These are phyloP conservation scores for Pleurotus cornucopiae DNA, from an alignment of 768 basidiomycete genomes.

Conservation along the genomic window DNA sequence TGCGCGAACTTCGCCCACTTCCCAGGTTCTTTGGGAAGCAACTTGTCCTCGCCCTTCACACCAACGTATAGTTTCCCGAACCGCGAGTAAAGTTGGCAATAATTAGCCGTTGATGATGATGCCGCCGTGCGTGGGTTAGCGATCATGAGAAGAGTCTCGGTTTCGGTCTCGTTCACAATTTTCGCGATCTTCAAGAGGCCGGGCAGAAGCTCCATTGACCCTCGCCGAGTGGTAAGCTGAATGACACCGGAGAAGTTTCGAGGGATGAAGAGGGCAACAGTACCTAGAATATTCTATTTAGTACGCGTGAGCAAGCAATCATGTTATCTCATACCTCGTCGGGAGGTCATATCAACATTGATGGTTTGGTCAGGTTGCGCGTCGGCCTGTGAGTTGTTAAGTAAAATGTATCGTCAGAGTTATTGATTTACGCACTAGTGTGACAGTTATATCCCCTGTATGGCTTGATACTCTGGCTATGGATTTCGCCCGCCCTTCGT, in stretches of 20 bases:
- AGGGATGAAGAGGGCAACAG: conserved; percentile 23
- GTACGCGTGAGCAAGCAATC: neutral
- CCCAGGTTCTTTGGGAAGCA: conserved; percentile 22
- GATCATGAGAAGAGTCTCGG: conserved; percentile 34
- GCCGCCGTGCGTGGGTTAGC: conserved; percentile 19
- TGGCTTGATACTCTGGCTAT: conserved; percentile 31
- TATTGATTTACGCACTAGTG: conserved; percentile 26
- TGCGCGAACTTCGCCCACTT: conserved; percentile 37
- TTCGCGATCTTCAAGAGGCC: conserved; percentile 21
- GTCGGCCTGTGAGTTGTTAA: no score
- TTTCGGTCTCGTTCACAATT: conserved; percentile 23
- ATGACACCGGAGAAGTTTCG: conserved; percentile 24
- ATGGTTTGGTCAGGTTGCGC: neutral
- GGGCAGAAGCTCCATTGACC: conserved; percentile 23
- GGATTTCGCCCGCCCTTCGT: conserved; percentile 24
- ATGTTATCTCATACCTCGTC: conserved; percentile 3
- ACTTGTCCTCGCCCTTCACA: conserved; percentile 35
- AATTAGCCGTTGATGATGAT: conserved; percentile 23
- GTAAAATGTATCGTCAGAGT: neutral
- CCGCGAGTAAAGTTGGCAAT: conserved; percentile 32
- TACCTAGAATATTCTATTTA: conserved; percentile 14
- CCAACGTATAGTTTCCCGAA: conserved; percentile 40
- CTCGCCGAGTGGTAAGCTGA: conserved; percentile 20
- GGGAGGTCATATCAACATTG: conserved; percentile 8
- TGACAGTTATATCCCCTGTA: conserved; percentile 33